Percentiles rank a stretch among this genome's conserved stretches.
Evolutionary conservation across 495 filamentous ascomycete species (phyloP).

Genomic region (Aspergillus sclerotiicarbonarius): DNA sequence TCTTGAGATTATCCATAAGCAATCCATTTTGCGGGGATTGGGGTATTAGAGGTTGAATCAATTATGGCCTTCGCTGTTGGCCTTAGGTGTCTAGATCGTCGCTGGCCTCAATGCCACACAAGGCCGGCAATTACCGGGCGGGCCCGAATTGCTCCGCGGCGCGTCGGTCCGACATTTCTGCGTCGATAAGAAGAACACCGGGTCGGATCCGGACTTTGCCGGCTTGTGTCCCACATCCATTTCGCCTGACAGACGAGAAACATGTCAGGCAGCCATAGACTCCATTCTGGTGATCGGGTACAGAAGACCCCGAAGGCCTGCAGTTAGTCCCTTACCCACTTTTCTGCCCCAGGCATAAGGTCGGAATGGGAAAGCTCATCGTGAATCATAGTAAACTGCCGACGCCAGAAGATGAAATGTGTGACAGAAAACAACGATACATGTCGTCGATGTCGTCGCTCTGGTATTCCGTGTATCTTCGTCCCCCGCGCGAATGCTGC

Average conservation of each 20-base stretch:
- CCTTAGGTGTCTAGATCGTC: background rate
- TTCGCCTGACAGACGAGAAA: background rate
- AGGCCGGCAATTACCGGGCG: background rate
- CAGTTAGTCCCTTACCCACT: slow-evolving; percentile 1
- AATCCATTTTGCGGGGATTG: background rate
- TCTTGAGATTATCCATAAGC: background rate
- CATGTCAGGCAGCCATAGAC: background rate
- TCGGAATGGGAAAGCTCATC: background rate
- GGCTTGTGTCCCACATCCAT: background rate
- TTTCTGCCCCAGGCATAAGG: background rate
- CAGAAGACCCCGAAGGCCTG: slow-evolving; percentile 7
- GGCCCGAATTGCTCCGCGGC: background rate
- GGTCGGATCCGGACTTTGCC: slow-evolving; percentile 1
- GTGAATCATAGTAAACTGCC: slow-evolving; percentile 24
- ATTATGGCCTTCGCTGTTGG: background rate
- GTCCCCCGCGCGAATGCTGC: slow-evolving; percentile 29
- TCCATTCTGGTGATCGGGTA: background rate
- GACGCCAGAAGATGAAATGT: slow-evolving; percentile 34
- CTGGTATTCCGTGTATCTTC: slow-evolving; percentile 26
- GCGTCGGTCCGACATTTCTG: background rate
- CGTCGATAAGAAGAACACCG: background rate
- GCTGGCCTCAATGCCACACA: background rate
- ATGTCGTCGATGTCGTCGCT: slow-evolving; percentile 25
- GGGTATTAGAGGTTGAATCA: background rate
- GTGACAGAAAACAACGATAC: slow-evolving; percentile 20